Evolutionary conservation across 2,329 filamentous ascomycete genomes (phyloP), one percentile per base, ranked within the genome.

Genomic region (Alternaria gaisen): DNA sequence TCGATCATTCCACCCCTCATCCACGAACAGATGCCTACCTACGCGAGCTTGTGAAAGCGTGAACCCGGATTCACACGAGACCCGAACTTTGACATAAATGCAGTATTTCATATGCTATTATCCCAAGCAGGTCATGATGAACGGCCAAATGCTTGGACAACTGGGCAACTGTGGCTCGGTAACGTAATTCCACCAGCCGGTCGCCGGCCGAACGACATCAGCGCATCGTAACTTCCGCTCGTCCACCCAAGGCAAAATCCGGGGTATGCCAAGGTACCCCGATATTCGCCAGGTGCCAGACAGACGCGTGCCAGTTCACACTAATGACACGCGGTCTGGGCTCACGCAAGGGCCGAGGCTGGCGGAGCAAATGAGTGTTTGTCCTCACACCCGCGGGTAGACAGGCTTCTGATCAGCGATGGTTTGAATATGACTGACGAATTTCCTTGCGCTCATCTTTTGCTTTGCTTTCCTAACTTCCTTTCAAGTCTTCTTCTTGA

Each of bases 331-430:
- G 47, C 60, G 58, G 67, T 63, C 71, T 73, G 64, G 69, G 72
- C 71, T 68, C 60, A 69, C 66, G 58, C 61, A 60, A 69, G 64
- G 76, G 71, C 75, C 76, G 74, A 77, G 76, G 75, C 76, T 66
- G 63, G 59, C 66, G 59, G 66, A 59, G 58, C 69, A 65, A 72
- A 69, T 70, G 57, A 58, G 11, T 61, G 43, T 58, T 64, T 65
- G 64, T 70, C 71, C 73, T 71, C 66, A 65, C 66, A 72, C 60
- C 75, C 76, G 74, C 75, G 73, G 72, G 68, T 76, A 72, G 64
- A 16, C 42, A 30, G 51, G 51, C 54, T 58, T 53, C 28, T 58
- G 54, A 58, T 61, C 54, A 61, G 48, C 48, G 5, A 43, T 50
- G 43, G 26, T 42, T 53, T 43, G 53, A 64, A 62, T 70, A 70